phyloP scores from a whole-genome alignment of 495 filamentous ascomycete species.

The Penicillium macrosclerotiorum region DNA sequence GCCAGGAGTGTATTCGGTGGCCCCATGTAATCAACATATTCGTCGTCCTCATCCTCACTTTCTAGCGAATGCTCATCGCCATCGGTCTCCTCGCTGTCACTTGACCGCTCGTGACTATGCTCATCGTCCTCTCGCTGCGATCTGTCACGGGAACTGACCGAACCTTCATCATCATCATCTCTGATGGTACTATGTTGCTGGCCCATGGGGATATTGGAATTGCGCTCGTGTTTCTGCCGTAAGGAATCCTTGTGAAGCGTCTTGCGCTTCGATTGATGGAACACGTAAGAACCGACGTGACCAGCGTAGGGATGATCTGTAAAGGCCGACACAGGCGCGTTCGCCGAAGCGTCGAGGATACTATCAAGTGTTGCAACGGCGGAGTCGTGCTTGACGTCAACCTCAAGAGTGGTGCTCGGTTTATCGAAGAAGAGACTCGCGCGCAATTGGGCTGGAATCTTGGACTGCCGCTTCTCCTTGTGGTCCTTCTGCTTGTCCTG shows the following conservation, averaged over 20 bases:
- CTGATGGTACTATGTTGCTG: constrained; percentile 15
- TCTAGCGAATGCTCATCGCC: constrained; percentile 20
- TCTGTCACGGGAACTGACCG: neutral
- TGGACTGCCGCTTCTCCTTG: constrained; percentile 35
- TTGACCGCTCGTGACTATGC: constrained; percentile 10
- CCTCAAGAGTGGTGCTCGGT: constrained; percentile 54
- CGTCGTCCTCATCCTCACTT: constrained; percentile 34
- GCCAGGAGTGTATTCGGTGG: constrained; percentile 88
- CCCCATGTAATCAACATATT: constrained; percentile 56
- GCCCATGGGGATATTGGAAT: constrained; percentile 22
- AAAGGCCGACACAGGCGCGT: constrained; percentile 90
- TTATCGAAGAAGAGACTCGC: constrained; percentile 89
- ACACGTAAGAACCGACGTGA: constrained; percentile 63
- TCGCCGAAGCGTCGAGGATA: constrained; percentile 90
- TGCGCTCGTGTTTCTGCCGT: constrained; percentile 19
- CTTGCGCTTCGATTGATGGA: constrained; percentile 45
- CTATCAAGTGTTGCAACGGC: constrained; percentile 87
- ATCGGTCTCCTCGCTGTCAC: constrained; percentile 20
- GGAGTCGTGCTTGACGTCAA: constrained; percentile 75
- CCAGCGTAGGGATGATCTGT: constrained; percentile 89
- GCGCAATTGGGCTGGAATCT: constrained; percentile 81
- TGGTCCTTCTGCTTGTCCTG: constrained; percentile 16
- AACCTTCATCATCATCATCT: constrained; percentile 7
- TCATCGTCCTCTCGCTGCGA: constrained; percentile 20
- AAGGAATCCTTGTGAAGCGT: constrained; percentile 19